Evolutionary conservation across 2,329 filamentous ascomycete species (phyloP).

Genomic region (Colletotrichum simmondsii): DNA sequence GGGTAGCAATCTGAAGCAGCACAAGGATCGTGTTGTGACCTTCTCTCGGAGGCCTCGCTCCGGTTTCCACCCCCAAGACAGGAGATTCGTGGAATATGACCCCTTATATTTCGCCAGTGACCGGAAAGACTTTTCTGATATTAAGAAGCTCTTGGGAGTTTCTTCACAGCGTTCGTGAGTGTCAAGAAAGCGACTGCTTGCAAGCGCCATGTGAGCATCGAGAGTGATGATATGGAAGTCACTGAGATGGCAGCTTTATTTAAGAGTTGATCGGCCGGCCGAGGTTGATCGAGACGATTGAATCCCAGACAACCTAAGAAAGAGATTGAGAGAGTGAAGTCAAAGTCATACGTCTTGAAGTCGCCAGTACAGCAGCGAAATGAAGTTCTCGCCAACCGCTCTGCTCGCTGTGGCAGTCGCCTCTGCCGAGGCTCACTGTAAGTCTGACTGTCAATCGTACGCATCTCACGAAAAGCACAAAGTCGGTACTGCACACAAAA

Average conservation of each 20-base stretch:
- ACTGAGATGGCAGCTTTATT: too few species aligned
- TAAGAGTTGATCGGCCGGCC: too few species aligned
- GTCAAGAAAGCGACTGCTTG: too few species aligned
- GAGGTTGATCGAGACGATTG: too few species aligned
- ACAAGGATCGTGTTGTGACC: background rate
- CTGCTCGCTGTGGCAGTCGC: constrained; percentile 1
- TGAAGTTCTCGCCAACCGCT: constrained; percentile 12
- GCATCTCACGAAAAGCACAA: too few species aligned
- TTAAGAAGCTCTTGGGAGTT: background rate
- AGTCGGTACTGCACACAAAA: background rate
- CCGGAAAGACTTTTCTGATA: background rate
- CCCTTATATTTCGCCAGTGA: background rate
- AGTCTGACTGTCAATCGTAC: background rate
- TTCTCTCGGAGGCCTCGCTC: constrained; percentile 7
- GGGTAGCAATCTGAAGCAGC: background rate
- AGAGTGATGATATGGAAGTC: too few species aligned
- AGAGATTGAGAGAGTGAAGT: background rate
- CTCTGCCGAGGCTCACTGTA: constrained; percentile 23
- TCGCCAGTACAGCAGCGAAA: background rate
- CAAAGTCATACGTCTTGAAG: background rate
- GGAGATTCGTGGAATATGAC: constrained; percentile 7
- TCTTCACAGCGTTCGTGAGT: background rate
- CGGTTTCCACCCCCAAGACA: background rate
- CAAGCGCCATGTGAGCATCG: too few species aligned
- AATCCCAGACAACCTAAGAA: too few species aligned